A percentile compares a stretch with the other conserved stretches of the same genome.
phyloP scores from a whole-genome alignment of 805 yeast genomes.

The Lipomyces chichibuensis region DNA sequence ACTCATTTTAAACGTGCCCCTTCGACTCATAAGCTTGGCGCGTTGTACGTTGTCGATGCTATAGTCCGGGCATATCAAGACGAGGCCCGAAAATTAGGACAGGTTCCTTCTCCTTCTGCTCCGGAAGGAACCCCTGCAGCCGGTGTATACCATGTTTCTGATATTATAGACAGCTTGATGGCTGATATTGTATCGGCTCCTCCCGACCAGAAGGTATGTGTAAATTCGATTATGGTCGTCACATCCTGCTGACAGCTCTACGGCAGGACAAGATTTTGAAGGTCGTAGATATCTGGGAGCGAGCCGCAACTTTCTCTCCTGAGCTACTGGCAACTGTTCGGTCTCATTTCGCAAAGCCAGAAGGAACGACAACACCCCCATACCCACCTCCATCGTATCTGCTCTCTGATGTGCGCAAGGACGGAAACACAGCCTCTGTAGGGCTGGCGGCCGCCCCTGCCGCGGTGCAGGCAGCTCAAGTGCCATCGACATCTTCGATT shows the following conservation, averaged over 20 bases:
- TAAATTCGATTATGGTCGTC: neutral
- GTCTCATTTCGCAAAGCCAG: slow-evolving; percentile 52
- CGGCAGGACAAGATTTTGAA: slow-evolving; percentile 69
- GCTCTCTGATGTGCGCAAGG: slow-evolving; percentile 13
- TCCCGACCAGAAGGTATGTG: slow-evolving; percentile 53
- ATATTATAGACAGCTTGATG: slow-evolving; percentile 63
- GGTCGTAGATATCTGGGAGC: slow-evolving; percentile 89
- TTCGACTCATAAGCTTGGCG: slow-evolving; percentile 83
- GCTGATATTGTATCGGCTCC: slow-evolving; percentile 63
- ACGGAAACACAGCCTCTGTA: slow-evolving; percentile 18
- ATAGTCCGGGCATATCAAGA: slow-evolving; percentile 84
- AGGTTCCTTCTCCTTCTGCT: slow-evolving; percentile 44
- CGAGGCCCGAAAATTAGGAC: slow-evolving; percentile 59
- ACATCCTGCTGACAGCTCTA: neutral
- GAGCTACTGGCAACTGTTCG: slow-evolving; percentile 59
- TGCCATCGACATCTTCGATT: slow-evolving; percentile 61
- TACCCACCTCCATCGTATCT: slow-evolving; percentile 58
- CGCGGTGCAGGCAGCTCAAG: slow-evolving; percentile 37
- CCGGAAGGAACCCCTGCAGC: slow-evolving; percentile 74
- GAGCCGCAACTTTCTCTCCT: slow-evolving; percentile 73
- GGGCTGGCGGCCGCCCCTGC: slow-evolving; percentile 35
- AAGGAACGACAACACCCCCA: slow-evolving; percentile 66
- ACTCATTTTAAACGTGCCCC: slow-evolving; percentile 74
- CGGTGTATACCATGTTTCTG: slow-evolving; percentile 67
- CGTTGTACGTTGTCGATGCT: slow-evolving; percentile 89